Base-by-base conservation (phyloP, 805 yeast genomes). In the Yarrowia porcina region DNA sequence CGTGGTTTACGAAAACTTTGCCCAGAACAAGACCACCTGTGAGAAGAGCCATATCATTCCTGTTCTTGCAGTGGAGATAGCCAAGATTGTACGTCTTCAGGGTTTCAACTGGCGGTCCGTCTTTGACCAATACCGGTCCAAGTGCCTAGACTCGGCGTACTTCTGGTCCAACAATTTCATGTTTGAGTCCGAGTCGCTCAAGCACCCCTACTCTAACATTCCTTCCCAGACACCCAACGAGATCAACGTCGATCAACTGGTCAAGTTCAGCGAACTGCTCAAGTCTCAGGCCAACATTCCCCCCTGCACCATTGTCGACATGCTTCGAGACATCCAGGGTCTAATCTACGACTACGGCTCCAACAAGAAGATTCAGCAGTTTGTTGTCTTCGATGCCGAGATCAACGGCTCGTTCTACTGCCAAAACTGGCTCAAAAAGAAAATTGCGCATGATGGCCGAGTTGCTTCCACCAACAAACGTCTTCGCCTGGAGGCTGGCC, bases 91-190 rank as follows among this genome's bases (percentile, higher is more conserved):
- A 9, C 47, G 61, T 30, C 41, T 33, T 0, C 42, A 23, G 17
- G 32, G 33, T 2, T 8, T 32, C 42, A 44, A 36, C 18, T 59
- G 54, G 63, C 63, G 76, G 15, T 47, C 61, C 10, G 30, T 70
- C 17, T 74, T 67, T 61, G 66, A 63, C 28, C 23, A 44, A 21
- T 61, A 68, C 49, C 61, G 67, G 12, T 59, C 62, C 12, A 63
- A 66, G 52, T 69, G 60, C 45, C 63, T 69, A n/a, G 70, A 67
- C 41, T 64, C 69, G 45, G 64, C 68, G 13, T 70, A 67, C 39
- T 73, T 69, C 52, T 71, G 75, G 74, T 67, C 70, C 35, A 68
- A 69, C 47, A 73, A 68, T 41, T 69, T 73, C 33, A 60, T 64
- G 18, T 73, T 72, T 41, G 76, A 73, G 64, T 60, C 70, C 3